Evolutionary conservation across 176 grass and related monocot species (phyloP), one percentile per base, ranked within the genome.

Genomic region (Zoysia japonica): DNA sequence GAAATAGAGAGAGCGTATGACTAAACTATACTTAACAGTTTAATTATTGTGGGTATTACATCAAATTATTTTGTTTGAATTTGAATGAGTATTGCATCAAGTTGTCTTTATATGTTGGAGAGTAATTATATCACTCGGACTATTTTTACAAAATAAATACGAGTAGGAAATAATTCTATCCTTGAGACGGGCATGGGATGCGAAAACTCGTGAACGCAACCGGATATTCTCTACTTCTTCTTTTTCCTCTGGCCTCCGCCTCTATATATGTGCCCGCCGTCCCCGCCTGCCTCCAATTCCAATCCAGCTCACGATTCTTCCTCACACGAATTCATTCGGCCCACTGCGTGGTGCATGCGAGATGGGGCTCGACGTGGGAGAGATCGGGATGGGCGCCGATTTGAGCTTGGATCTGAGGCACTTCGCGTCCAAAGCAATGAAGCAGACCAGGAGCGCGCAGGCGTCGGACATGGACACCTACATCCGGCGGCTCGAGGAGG

Each of bases 401-500:
- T 80, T 90, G 89, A 75, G 82, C 39, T 52, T 89, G 76, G 91
- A 89, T 77, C 86, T 97, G 78, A 91, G 91, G 83, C 56, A 85
- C 61, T 88, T 81, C 66, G 79, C 85, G 42, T 6, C 84, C 78
- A 81, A 78, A 79, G 85, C 80, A 28, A 28, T 87, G 51, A 15
- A 82, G 62, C 84, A 65, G 47, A 56, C 47, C 46, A 78, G 14
- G 62, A 87, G 85, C 61, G 19, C 45, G 65, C 80, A 81, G 80
- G 40, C 84, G 70, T 74, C 83, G 19, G 79, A 82, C 68, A 60
- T 94, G 61, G 83, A 74, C 45, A 82, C 89, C 70, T 91, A 73
- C 28, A 83, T 93, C 79, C 84, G 81, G 61, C 85, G 53, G 47
- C 82, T 97, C 17, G 92, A 94, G 82, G 94, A 93, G 79, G 91